phyloP scores from a whole-genome alignment of 208 protist genomes.

The Novymonas esmeraldas region DNA sequence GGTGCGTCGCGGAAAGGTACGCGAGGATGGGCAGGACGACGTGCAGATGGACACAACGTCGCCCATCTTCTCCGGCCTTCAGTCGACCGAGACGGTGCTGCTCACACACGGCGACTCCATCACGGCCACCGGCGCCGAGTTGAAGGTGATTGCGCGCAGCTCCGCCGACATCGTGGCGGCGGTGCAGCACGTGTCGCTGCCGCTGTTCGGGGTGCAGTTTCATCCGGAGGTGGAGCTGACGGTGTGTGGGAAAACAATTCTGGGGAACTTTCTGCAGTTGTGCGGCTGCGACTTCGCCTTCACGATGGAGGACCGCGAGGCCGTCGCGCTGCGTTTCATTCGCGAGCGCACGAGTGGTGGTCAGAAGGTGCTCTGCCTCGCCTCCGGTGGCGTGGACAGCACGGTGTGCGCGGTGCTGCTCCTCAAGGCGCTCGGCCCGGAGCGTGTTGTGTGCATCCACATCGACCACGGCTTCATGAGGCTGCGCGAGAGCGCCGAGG shows the following conservation, averaged over 20 bases:
- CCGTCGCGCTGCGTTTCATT: constrained; percentile 91
- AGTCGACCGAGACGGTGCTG: constrained; percentile 72
- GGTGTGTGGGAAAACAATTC: constrained; percentile 91
- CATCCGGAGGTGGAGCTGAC: constrained; percentile 98
- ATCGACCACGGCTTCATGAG: constrained; percentile 99
- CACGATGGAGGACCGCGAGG: constrained; percentile 90
- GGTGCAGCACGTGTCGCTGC: constrained; percentile 63
- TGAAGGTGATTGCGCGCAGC: constrained; percentile 71
- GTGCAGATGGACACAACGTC: constrained; percentile 69
- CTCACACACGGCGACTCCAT: constrained; percentile 96
- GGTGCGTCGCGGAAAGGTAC: constrained; percentile 82
- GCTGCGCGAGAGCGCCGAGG: constrained; percentile 86
- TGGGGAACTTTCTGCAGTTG: constrained; percentile 95
- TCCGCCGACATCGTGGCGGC: constrained; percentile 81
- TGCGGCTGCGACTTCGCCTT: constrained; percentile 81
- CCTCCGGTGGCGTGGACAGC: constrained; percentile 98
- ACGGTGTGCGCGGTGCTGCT: constrained; percentile 97
- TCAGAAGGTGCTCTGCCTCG: constrained; percentile 95
- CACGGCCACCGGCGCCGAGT: constrained; percentile 33
- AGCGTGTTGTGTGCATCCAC: constrained; percentile 96
- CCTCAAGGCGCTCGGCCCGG: constrained; percentile 93
- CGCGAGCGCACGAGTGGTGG: constrained; percentile 75
- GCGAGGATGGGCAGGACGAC: constrained; percentile 96
- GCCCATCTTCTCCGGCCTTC: constrained; percentile 71
- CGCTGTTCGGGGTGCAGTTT: constrained; percentile 97